Conservation (phyloP, 2,329 filamentous ascomycete species). For the Alternaria ventricosa region DNA sequence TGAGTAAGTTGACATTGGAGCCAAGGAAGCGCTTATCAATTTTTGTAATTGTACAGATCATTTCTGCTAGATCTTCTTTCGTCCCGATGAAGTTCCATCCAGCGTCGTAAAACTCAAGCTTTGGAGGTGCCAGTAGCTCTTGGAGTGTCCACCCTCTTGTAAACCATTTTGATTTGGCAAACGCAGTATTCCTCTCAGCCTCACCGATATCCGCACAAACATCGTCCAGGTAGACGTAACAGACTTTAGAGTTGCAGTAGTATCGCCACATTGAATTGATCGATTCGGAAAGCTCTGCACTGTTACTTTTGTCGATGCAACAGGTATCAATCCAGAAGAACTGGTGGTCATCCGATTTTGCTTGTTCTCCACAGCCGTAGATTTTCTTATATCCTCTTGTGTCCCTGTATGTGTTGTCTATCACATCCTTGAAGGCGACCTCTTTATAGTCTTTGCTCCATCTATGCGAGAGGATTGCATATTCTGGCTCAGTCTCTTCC, state of each 20-base stretch:
- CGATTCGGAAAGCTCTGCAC: not conserved
- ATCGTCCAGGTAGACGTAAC: not conserved
- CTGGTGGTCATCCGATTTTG: not conserved
- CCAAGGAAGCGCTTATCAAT: not conserved
- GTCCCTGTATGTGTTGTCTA: not conserved
- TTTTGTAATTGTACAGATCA: not conserved
- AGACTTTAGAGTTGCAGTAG: not conserved
- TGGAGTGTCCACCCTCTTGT: not conserved
- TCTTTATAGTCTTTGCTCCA: not conserved
- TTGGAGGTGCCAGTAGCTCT: not conserved
- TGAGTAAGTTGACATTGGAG: not conserved
- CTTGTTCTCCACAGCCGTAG: not conserved
- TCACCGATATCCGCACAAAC: not conserved
- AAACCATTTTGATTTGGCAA: not conserved
- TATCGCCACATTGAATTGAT: not conserved
- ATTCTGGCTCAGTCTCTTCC: not conserved
- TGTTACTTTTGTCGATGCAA: not conserved
- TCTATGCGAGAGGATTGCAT: not conserved
- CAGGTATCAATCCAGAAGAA: not conserved
- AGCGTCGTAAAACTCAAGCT: not conserved
- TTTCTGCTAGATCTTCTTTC: not conserved
- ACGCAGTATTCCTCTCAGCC: not conserved
- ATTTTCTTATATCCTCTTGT: not conserved
- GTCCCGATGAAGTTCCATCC: not conserved
- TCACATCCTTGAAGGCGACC: not conserved